Percentiles rank a stretch among this genome's conserved stretches.
Evolutionary conservation across 495 filamentous ascomycete species (phyloP).

Genomic region (Penicillium egyptiacum): DNA sequence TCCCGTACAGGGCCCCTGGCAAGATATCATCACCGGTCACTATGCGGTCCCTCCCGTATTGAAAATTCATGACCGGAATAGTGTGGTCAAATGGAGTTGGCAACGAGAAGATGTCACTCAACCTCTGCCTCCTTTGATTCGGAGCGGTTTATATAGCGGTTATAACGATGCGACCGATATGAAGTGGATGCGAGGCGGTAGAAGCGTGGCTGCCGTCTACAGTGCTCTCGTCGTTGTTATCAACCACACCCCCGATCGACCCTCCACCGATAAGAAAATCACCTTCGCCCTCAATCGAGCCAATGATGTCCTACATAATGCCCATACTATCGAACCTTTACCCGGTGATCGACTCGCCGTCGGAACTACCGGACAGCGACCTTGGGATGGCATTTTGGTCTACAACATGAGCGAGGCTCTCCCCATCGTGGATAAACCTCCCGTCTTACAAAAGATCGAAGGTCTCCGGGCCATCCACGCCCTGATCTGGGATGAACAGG

Average conservation of each 20-base stretch:
- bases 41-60: slow-evolving; percentile 27
- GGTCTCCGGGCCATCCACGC: slow-evolving; percentile 32
- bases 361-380: slow-evolving; percentile 28
- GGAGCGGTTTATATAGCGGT: slow-evolving; percentile 20
- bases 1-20: slow-evolving; percentile 16
- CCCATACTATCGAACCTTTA: slow-evolving; percentile 29
- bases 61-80: slow-evolving; percentile 29
- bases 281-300: slow-evolving; percentile 30
- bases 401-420: slow-evolving; percentile 27
- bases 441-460: slow-evolving; percentile 31
- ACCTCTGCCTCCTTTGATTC: slow-evolving; percentile 17
- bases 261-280: slow-evolving; percentile 29
- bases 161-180: slow-evolving; percentile 35
- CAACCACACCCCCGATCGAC: slow-evolving; percentile 31
- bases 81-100: slow-evolving; percentile 30
- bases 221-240: slow-evolving; percentile 25
- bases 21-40: slow-evolving; percentile 31
- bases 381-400: slow-evolving; percentile 32
- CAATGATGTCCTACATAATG: slow-evolving; percentile 27
- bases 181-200: slow-evolving; percentile 29
- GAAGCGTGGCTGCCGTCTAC: slow-evolving; percentile 28
- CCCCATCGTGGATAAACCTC: slow-evolving; percentile 27
- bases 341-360: slow-evolving; percentile 29
- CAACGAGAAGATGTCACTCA: slow-evolving; percentile 27
- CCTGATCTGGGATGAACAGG: slow-evolving; percentile 34